Percentiles rank a stretch among this genome's conserved stretches.
These are phyloP conservation scores for peach (Prunus persica) DNA, from an alignment of 306 rosid genomes.

Conservation along the genomic window Prunus_persica_NCBIv2 NC_034014.1:29888001-29888500, in stretches of 20 bases:
- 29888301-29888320: slow-evolving; percentile 72
- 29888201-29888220: slow-evolving; percentile 73
- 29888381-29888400: slow-evolving; percentile 96
- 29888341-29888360: slow-evolving; percentile 74
- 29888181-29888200: slow-evolving; percentile 62
- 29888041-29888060: slow-evolving; percentile 18
- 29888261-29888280: slow-evolving; percentile 52
- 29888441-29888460: slow-evolving; percentile 93
- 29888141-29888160: slow-evolving; percentile 38
- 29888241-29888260: slow-evolving; percentile 64
- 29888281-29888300: slow-evolving; percentile 86
- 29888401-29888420: slow-evolving; percentile 98
- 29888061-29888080: slow-evolving; percentile 23
- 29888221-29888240: slow-evolving; percentile 87
- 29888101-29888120: slow-evolving; percentile 15
- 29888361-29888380: slow-evolving; percentile 74
- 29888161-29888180: slow-evolving; percentile 32
- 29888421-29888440: slow-evolving; percentile 69
- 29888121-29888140: slow-evolving; percentile 38
- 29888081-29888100: slow-evolving; percentile 24
- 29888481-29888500: slow-evolving; percentile 98
- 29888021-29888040: slow-evolving; percentile 32
- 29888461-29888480: slow-evolving; percentile 99
- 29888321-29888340: slow-evolving; percentile 84
- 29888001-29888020: slow-evolving; percentile 11